Evolutionary conservation across 148 eudicot genomes (phyloP), one percentile per base, ranked within the genome.

Genomic region (Arctostaphylos glauca): DNA sequence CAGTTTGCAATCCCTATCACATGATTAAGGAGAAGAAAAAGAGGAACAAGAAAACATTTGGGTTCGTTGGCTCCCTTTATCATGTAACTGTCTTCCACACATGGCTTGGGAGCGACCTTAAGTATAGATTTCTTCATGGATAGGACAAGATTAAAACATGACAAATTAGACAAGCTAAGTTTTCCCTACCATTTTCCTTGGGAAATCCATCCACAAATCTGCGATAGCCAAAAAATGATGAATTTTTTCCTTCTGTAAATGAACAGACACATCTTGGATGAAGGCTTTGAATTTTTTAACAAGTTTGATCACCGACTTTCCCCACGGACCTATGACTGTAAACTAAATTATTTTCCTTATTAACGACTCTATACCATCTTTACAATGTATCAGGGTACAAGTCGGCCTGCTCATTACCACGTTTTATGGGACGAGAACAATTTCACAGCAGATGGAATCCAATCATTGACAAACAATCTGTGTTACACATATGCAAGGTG

Each of bases 401-500:
- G 95, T 76, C 91, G 95, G 54, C 95, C 98, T 0, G 95, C 98
- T 6, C 96, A 95, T 81, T 95, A 95, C 89, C 95, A 94, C 87
- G 93, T 95, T 52, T 85, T 94, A n/a, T 95, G 93, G 94, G 98
- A 95, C 81, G 98, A 95, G 84, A 93, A 95, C 86, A 86, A 85
- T 62, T 94, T 95, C 76, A 88, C 94, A 62, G 93, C 98, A 21
- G 98, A 95, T 77, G 88, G 88, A 46, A 85, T 94, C 78, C 98
- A 95, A 86, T 85, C 92, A 19, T 80, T 95, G 77, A 92, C 97
- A 9, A 94, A 95, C 84, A 87, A 92, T 77, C 90, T 94, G 25
- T 95, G 98, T 76, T 95, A 91, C 82, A 95, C 98, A 31, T 95
- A 90, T 86, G 98, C 98, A 47, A 86, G 95, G 81, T 94, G 98